Evolutionary conservation across 2,329 filamentous ascomycete species (phyloP).

Genomic region (Aureobasidium sp.): DNA sequence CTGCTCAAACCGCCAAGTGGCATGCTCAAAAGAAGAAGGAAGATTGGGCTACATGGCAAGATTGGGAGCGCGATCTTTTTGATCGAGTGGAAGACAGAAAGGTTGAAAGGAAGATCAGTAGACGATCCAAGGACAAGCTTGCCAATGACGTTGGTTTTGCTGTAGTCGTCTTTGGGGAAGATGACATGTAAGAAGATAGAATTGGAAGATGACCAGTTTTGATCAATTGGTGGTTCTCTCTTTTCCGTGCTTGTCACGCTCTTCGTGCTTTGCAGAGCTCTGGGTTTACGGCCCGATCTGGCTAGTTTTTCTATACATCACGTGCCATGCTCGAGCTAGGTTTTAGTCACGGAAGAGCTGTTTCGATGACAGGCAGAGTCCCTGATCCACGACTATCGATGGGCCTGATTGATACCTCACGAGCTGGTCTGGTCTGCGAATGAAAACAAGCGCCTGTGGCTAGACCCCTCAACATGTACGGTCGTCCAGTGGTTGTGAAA

Average conservation of each 20-base stretch:
- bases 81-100: neutral
- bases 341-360: too few relatives aligned
- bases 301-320: neutral
- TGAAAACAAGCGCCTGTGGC: too few relatives aligned
- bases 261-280: neutral
- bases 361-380: too few relatives aligned
- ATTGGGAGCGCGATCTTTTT: conserved; percentile 25
- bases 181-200: neutral
- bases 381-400: too few relatives aligned
- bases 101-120: neutral
- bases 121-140: neutral
- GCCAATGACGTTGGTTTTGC: too few relatives aligned
- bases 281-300: neutral
- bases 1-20: conserved; percentile 54
- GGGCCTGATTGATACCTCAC: too few relatives aligned
- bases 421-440: too few relatives aligned
- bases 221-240: neutral
- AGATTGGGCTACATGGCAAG: conserved; percentile 46
- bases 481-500: too few relatives aligned
- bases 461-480: too few relatives aligned
- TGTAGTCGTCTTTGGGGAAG: neutral
- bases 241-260: neutral
- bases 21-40: conserved; percentile 57
- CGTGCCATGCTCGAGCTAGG: neutral
- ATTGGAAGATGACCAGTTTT: neutral